These are phyloP conservation scores for Fusarium mundagurra DNA, from an alignment of 2,329 filamentous ascomycete species.

Conservation along the genomic window DNA sequence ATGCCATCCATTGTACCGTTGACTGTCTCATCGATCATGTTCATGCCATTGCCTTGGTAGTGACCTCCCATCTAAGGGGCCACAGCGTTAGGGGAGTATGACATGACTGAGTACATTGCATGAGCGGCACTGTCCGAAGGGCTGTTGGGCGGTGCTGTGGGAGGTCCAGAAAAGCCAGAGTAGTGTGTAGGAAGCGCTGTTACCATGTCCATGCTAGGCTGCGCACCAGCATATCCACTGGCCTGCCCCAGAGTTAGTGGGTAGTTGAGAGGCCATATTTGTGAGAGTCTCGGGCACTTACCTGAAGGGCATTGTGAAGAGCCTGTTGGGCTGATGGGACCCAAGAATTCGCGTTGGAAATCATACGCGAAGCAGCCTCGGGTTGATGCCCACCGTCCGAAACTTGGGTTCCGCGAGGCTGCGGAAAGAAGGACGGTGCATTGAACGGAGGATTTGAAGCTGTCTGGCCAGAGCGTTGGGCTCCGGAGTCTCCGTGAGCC, in stretches of 20 bases:
- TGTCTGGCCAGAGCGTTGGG: constrained; percentile 12
- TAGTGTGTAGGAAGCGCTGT: neutral
- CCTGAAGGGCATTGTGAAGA: constrained; percentile 35
- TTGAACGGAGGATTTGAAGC: constrained; percentile 19
- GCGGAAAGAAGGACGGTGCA: neutral
- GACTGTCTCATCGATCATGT: neutral
- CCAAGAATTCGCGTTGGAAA: constrained; percentile 29
- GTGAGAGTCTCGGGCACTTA: neutral
- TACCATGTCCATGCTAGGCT: neutral
- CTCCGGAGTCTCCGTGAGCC: neutral
- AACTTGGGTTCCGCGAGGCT: neutral
- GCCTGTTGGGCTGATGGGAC: constrained; percentile 40
- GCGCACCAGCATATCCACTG: constrained; percentile 6
- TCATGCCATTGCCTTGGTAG: neutral
- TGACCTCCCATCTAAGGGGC: constrained; percentile 41
- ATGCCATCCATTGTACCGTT: neutral
- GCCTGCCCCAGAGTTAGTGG: constrained; percentile 8
- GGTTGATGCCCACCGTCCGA: neutral
- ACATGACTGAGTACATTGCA: neutral
- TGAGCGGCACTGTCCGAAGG: neutral
- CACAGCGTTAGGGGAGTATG: neutral
- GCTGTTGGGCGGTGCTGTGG: constrained; percentile 31
- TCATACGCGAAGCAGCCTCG: neutral
- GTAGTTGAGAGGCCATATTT: neutral
- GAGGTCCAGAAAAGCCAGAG: constrained; percentile 1